A percentile compares a stretch with the other conserved stretches of the same genome.
phyloP scores from a whole-genome alignment of 106 monocot genomes.

The Cymbidium sinense region DNA sequence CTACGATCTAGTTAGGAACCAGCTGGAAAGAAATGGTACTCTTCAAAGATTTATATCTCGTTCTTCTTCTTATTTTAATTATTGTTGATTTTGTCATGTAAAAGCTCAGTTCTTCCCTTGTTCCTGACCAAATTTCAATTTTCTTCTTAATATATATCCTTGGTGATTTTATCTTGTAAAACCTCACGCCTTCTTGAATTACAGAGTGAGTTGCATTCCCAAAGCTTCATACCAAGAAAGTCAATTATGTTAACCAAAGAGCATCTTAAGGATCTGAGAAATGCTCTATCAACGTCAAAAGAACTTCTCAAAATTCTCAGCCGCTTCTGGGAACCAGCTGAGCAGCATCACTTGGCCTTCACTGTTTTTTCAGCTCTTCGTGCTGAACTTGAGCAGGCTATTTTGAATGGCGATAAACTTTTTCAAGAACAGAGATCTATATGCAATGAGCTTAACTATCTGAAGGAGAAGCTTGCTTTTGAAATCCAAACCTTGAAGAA shows the following conservation, averaged over 20 bases:
- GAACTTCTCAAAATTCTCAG: slow-evolving; percentile 49
- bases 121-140: not conserved
- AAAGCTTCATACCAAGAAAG: slow-evolving; percentile 13
- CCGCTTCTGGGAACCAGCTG: slow-evolving; percentile 23
- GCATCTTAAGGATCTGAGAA: slow-evolving; percentile 44
- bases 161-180: not conserved
- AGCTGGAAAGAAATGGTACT: not conserved
- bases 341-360: slow-evolving; percentile 30
- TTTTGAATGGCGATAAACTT: slow-evolving; percentile 27
- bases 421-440: slow-evolving; percentile 27
- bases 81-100: not conserved
- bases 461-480: slow-evolving; percentile 17
- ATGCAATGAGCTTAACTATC: not conserved
- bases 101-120: not conserved
- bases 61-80: not conserved
- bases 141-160: not conserved
- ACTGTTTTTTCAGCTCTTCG: slow-evolving; percentile 39
- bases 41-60: not conserved
- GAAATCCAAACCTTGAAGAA: slow-evolving; percentile 39
- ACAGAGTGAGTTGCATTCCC: slow-evolving; percentile 34
- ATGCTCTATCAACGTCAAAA: slow-evolving; percentile 40
- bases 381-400: slow-evolving; percentile 43
- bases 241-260: slow-evolving; percentile 16
- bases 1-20: not conserved
- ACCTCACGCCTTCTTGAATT: slow-evolving; percentile 1